Evolutionary conservation across 352 stramenopile genomes (phyloP), one percentile per base, ranked within the genome.

Genomic region (Labyrinthula sp.): DNA sequence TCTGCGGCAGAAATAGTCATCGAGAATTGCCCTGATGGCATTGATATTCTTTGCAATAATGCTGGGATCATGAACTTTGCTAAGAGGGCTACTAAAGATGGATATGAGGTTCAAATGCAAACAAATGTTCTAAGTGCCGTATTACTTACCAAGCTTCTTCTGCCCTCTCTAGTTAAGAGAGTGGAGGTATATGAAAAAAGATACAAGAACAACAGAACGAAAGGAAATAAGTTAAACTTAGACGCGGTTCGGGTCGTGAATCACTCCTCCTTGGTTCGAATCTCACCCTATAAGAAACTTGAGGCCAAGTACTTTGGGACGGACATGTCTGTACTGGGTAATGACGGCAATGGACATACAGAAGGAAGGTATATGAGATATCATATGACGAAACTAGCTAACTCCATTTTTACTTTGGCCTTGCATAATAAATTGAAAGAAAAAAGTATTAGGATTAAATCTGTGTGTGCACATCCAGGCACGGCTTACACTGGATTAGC

Each of bases 381-480:
- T 52, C 65, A 75, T 52, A 62, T 72, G 35, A 88, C 73, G 39
- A 95, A 95, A 61, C 63, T 93, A 23, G 71, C 67, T 39, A 93
- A 92, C 57, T 73, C 92, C 46, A 61, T 92, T 3, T 94, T 94
- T 54, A 72, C 78, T 2, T 69, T 79, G 52, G 83, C 90, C 56
- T 56, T 94, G 1, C 67, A 88, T 47, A 65, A 73, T 20, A 70
- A 75, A n/a, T 60, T 85, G 22, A 48, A 75, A 38, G 58, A 54
- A 8, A 37, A 34, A 57, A 23, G 55, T 58, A 31, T 54, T 71
- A 14, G 10, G 12, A 20, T 54, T 0, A 49, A 41, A 14, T 4
- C 20, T 0, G 18, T 22, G 14, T 30, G 14, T n/a, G 12, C 10
- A 7, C 45, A 54, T 4, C 45, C 45, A 7, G n/a, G n/a, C n/a